Evolutionary conservation across 257 asterid species (phyloP).

Genomic region (Euphrasia confusa): DNA sequence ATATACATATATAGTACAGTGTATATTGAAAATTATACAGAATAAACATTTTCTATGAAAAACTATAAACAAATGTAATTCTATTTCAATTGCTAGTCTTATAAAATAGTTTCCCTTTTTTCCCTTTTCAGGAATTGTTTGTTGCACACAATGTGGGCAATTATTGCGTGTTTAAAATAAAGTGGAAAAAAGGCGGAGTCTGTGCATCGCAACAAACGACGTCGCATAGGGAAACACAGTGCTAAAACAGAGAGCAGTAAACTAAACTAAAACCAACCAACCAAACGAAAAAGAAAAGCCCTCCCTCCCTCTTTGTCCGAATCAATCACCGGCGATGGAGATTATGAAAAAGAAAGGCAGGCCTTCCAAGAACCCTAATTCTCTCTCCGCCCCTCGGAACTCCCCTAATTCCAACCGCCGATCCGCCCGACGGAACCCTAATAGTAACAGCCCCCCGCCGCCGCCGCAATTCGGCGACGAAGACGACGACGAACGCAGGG

Average conservation of each 20-base stretch:
- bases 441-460: conserved; percentile 28
- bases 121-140: too few species aligned
- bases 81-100: too few species aligned
- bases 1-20: too few species aligned
- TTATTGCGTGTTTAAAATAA: too few species aligned
- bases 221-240: not conserved
- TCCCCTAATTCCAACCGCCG: conserved; percentile 34
- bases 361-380: conserved; percentile 46
- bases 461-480: conserved; percentile 33
- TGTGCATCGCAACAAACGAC: conserved; percentile 6
- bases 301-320: not conserved
- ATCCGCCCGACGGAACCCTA: conserved; percentile 60
- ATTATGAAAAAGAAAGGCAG: conserved; percentile 83
- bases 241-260: conserved; percentile 5
- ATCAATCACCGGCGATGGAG: conserved; percentile 51
- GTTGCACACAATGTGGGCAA: too few species aligned
- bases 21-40: too few species aligned
- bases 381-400: conserved; percentile 28
- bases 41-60: too few species aligned
- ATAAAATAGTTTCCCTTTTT: too few species aligned
- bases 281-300: not conserved
- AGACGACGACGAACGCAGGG: conserved; percentile 79
- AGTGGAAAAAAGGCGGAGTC: too few species aligned
- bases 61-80: too few species aligned
- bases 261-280: not conserved